phyloP scores from a whole-genome alignment of 257 asterid species.

The Primulina huaijiensis region DNA sequence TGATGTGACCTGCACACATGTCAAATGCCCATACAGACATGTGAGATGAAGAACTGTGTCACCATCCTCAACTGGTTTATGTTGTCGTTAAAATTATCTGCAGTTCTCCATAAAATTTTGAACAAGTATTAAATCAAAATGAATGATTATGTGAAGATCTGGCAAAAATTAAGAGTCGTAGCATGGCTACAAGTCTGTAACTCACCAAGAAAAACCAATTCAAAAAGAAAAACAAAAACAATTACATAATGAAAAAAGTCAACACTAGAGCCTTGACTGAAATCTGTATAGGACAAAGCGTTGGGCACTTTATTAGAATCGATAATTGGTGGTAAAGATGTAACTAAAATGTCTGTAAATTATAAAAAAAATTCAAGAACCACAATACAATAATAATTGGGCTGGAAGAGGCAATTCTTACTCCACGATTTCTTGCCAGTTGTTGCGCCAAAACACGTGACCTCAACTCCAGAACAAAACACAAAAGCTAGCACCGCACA shows the following conservation, averaged over 20 bases:
- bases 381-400: neutral
- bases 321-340: neutral
- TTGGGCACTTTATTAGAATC: neutral
- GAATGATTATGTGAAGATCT: conserved; percentile 3
- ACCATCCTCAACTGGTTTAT: conserved; percentile 89
- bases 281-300: too few species aligned
- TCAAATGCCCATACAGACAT: conserved; percentile 79
- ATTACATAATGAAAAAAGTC: neutral
- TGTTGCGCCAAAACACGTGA: too few species aligned
- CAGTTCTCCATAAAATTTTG: conserved; percentile 13
- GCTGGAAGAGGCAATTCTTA: too few species aligned
- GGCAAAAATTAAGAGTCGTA: neutral
- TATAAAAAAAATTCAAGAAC: neutral
- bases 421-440: too few species aligned
- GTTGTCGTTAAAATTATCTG: conserved; percentile 66
- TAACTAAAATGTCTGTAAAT: neutral
- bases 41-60: conserved; percentile 91
- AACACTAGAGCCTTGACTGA: neutral
- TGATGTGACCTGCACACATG: conserved; percentile 70
- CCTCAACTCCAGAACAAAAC: too few species aligned
- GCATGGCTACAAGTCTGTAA: neutral
- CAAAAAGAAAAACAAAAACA: neutral
- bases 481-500: too few species aligned
- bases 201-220: conserved; percentile 7
- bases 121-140: conserved; percentile 19